Base-by-base conservation (phyloP, 78 protist genomes). In the Dictyostelium capitatum region DNA sequence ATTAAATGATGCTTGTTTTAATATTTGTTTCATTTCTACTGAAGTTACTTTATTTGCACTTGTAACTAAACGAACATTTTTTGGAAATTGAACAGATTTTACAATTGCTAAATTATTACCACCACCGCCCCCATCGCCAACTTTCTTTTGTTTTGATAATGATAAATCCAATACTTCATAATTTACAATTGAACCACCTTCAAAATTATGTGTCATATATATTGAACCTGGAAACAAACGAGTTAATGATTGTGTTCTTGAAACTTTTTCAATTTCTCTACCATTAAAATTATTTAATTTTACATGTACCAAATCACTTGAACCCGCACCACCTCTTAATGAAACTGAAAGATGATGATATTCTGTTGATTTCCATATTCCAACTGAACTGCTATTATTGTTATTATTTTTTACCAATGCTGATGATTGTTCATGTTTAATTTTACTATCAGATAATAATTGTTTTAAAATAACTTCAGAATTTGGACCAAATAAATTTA, bases 171-270 rank as follows among this genome's bases (percentile, higher is more conserved):
- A 19, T 2, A 85, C 92, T 75, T 85, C 72, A 62, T 75, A 75
- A 41, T 32, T 48, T 14, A 20, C n/a, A 43, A 75, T 51, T 12
- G 54, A 28, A 14, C 53, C 78, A 14, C 54, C 28, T 6, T 43
- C 64, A 47, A 32, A 32, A 37, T 64, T 87, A 10, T 77, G 70
- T 19, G 83, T 12, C 30, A 87, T 64, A 64, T 64, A 87, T 0
- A 87, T 87, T 32, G 77, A 46, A 37, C 93, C 93, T 0, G 93
- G 93, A 20, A 77, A 87, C 41, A 87, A 50, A 25, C 84, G 47
- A 23, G 83, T 41, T 3, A 77, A 74, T 12, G 83, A 73, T 48
- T 85, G 92, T 11, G 48, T 1, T 62, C 53, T 83, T 19, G 91
- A 37, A 12, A 85, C 62, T 30, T 85, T 46, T 62, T 85, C 92